Percentiles rank a stretch among this genome's conserved stretches.
phyloP scores from a whole-genome alignment of 2,329 filamentous ascomycete species.

The Cyphellophora attinorum region DNA sequence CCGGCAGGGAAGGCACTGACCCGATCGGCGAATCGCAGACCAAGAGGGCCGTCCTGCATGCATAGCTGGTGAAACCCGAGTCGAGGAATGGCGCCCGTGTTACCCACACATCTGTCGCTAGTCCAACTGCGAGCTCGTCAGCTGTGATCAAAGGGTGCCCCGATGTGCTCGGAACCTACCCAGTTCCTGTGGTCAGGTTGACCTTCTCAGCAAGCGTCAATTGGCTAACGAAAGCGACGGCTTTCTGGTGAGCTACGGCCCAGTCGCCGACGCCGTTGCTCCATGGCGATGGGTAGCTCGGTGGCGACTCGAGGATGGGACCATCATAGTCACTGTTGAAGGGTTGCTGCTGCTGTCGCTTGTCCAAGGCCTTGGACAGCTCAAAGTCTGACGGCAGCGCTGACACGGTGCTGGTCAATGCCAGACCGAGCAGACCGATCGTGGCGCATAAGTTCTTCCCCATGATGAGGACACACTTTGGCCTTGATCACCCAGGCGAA shows the following conservation, averaged over 20 bases:
- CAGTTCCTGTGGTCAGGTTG: constrained; percentile 84
- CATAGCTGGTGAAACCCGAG: constrained; percentile 67
- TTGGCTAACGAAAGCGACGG: constrained; percentile 69
- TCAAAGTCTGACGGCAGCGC: too few species aligned
- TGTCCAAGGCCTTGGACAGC: constrained; percentile 5
- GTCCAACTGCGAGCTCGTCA: constrained; percentile 44
- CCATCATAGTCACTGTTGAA: constrained; percentile 15
- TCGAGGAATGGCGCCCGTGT: constrained; percentile 43
- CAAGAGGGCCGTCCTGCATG: constrained; percentile 76
- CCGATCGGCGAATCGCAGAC: constrained; percentile 68
- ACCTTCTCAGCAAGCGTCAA: constrained; percentile 83
- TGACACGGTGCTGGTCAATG: background rate
- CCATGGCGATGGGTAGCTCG: constrained; percentile 82
- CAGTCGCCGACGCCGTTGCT: constrained; percentile 61
- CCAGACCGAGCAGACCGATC: too few species aligned
- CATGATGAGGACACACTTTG: too few species aligned
- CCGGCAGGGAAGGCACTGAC: constrained; percentile 73
- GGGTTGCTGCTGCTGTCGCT: constrained; percentile 12
- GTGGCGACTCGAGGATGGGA: constrained; percentile 40
- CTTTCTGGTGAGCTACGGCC: constrained; percentile 66
- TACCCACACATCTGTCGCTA: constrained; percentile 67
- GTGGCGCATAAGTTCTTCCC: too few species aligned
- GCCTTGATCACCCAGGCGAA: too few species aligned
- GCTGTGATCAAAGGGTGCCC: background rate
- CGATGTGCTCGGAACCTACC: constrained; percentile 46